These are phyloP conservation scores for Lithospermum erythrorhizon DNA, from an alignment of 257 asterid species.

Conservation along the genomic window DNA sequence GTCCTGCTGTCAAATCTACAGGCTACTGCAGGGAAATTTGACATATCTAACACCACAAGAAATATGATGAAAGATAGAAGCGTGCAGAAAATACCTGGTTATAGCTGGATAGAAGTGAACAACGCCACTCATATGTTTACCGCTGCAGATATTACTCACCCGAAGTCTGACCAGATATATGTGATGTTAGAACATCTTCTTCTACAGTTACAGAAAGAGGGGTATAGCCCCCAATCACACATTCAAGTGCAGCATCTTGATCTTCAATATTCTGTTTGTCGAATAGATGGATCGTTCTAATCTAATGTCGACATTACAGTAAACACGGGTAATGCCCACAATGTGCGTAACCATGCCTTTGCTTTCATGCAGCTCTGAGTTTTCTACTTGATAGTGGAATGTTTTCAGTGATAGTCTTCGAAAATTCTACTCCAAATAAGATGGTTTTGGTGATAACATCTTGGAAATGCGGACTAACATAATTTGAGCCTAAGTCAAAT, in stretches of 20 bases:
- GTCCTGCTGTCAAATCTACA: conserved; percentile 64
- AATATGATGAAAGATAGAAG: conserved; percentile 63
- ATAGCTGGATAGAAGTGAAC: conserved; percentile 73
- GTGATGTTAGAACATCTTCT: conserved; percentile 37
- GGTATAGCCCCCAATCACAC: conserved; percentile 20
- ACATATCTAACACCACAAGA: conserved; percentile 47
- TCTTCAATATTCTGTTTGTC: background rate
- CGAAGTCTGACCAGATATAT: conserved; percentile 44
- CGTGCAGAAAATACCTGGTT: conserved; percentile 67
- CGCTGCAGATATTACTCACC: conserved; percentile 71
- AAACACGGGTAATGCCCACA: too few relatives aligned
- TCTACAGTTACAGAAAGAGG: conserved; percentile 56
- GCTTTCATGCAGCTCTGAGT: too few relatives aligned
- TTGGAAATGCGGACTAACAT: too few relatives aligned
- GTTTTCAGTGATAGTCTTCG: too few relatives aligned
- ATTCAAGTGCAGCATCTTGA: conserved; percentile 4
- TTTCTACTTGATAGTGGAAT: too few relatives aligned
- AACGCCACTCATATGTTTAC: conserved; percentile 51
- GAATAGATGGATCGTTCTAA: too few relatives aligned
- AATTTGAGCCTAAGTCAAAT: too few relatives aligned
- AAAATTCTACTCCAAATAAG: too few relatives aligned
- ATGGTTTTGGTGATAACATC: too few relatives aligned
- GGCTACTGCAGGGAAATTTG: conserved; percentile 63
- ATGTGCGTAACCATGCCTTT: too few relatives aligned
- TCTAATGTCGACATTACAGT: background rate